Conservation (phyloP, 345 rosid genomes). For the Luvunga scandens region DNA sequence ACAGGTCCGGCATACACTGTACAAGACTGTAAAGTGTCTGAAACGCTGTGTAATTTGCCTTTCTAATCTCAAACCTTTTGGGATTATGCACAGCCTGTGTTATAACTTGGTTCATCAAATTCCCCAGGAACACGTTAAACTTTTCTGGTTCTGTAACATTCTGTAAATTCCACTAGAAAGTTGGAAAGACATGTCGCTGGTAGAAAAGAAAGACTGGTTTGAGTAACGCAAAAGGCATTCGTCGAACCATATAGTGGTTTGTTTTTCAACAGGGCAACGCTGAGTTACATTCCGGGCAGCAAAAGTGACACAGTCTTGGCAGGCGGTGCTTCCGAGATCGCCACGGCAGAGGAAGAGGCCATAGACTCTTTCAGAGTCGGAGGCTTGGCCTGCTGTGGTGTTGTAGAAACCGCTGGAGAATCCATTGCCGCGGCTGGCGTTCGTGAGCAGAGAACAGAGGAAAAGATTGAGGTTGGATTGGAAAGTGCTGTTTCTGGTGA, state of each 20-base stretch:
- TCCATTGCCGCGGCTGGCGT: slow-evolving; percentile 18
- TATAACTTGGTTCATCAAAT: slow-evolving; percentile 1
- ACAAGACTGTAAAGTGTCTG: slow-evolving; percentile 34
- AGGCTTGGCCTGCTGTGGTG: slow-evolving; percentile 25
- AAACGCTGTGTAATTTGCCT: slow-evolving; percentile 13
- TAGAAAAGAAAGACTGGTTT: not conserved
- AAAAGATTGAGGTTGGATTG: slow-evolving; percentile 35
- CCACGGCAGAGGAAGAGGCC: not conserved
- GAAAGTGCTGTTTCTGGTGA: slow-evolving; percentile 38
- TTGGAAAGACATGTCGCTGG: not conserved
- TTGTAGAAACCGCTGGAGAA: slow-evolving; percentile 31
- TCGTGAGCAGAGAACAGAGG: slow-evolving; percentile 32
- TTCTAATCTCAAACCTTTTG: slow-evolving; percentile 32
- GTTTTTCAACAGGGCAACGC: not conserved
- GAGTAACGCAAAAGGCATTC: not conserved
- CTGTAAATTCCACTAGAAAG: not conserved
- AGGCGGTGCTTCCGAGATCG: not conserved
- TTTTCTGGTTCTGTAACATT: slow-evolving; percentile 4
- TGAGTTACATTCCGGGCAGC: not conserved
- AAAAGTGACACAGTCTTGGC: not conserved
- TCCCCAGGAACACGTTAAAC: slow-evolving; percentile 14
- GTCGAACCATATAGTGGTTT: no score
- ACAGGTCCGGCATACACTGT: slow-evolving; percentile 55
- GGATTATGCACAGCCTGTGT: slow-evolving; percentile 14
- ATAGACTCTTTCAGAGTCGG: slow-evolving; percentile 11